Evolutionary conservation across 148 eudicot species (phyloP).

Genomic region (Arctostaphylos glauca): DNA sequence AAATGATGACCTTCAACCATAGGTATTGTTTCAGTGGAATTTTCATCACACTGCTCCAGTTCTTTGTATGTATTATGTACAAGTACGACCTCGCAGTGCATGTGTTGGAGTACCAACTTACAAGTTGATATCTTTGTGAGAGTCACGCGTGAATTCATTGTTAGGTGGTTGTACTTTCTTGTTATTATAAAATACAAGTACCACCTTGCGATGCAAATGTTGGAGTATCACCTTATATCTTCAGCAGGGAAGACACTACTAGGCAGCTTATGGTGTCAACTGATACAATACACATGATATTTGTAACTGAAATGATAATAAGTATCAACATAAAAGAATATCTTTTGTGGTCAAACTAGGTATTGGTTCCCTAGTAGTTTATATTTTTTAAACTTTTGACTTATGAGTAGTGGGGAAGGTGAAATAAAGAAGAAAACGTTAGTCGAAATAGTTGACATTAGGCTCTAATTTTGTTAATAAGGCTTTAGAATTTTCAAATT

Average conservation of each 20-base stretch:
- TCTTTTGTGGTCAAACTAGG: background rate
- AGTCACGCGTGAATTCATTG: no score
- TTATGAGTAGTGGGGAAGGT: no score
- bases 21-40: background rate
- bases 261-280: background rate
- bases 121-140: no score
- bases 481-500: background rate
- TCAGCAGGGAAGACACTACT: background rate
- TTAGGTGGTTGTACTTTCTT: background rate
- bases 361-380: background rate
- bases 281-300: background rate
- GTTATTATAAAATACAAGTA: background rate
- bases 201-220: background rate
- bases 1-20: background rate
- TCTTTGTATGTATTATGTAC: background rate
- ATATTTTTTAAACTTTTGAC: no score
- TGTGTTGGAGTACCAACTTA: background rate
- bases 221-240: background rate
- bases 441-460: no score
- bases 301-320: background rate
- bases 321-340: background rate
- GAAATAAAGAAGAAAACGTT: no score
- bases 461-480: background rate
- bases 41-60: background rate
- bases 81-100: background rate